Percentiles rank a stretch among this genome's conserved stretches.
phyloP scores from a whole-genome alignment of 176 grass and related monocot genomes.

The Secale cereale region DNA sequence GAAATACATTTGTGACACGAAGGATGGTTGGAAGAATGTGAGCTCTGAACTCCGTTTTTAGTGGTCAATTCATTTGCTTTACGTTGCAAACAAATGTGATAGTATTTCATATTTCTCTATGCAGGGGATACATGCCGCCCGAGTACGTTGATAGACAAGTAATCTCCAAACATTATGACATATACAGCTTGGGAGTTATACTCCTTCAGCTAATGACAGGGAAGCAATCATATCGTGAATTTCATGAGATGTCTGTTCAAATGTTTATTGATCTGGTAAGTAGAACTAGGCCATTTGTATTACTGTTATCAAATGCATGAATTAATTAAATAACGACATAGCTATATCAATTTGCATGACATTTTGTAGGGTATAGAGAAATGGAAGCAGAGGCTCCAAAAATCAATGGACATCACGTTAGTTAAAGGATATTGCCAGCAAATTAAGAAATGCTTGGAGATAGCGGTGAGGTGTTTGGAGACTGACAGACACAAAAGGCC shows the following conservation, averaged over 20 bases:
- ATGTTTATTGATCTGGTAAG: not conserved
- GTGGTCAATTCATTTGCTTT: too few species aligned
- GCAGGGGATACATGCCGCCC: not conserved
- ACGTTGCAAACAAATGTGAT: too few species aligned
- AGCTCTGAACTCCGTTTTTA: too few species aligned
- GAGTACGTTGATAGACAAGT: not conserved
- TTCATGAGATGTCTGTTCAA: accelerated
- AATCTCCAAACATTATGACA: not conserved
- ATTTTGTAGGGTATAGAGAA: too few species aligned
- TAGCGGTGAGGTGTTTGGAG: not conserved
- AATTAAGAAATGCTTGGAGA: not conserved
- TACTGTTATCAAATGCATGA: too few species aligned
- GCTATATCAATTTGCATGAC: too few species aligned
- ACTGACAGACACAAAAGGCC: not conserved
- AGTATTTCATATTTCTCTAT: not conserved
- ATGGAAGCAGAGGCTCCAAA: not conserved
- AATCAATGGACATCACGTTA: not conserved
- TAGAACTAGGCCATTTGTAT: too few species aligned
- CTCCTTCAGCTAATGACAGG: not conserved
- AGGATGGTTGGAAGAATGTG: not conserved
- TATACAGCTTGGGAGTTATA: not conserved
- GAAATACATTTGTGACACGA: too few species aligned
- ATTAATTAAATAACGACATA: too few species aligned
- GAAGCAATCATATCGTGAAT: not conserved
- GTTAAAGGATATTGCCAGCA: not conserved